Base-by-base conservation (phyloP, 768 basidiomycete species). In the Termitomyces titanicus region DNA sequence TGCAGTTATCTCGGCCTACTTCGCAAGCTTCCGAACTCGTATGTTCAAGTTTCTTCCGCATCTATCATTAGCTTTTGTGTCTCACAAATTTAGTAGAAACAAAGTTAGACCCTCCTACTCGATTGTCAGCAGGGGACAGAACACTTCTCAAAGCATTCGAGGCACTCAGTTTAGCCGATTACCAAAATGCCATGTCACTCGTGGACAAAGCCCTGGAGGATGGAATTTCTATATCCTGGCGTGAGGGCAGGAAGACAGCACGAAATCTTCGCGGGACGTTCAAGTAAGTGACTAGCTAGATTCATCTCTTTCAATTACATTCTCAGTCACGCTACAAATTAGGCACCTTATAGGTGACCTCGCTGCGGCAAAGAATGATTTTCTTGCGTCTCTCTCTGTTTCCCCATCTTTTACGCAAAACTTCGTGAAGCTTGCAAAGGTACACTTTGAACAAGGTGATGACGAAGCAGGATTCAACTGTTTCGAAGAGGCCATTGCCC, bases 351-450 rank as follows among this genome's bases (percentile, higher is more conserved):
- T 85, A 55, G 87, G 86, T 42, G 89, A 98, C 61, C 81, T 94
- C 31, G 68, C 75, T 3, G 89, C 86, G 6, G 94, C 95, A 40
- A 90, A 93, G 66, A 77, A 70, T 1, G 96, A 98, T 70, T 75
- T 98, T 35, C 80, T 88, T 43, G 83, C 86, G 62, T 88, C 88
- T 44, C 76, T 95, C 54, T 72, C 79, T 46, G 73, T 96, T 29
- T 69, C 75, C 54, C 89, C 80, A n/a, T 74, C 72, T 35, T 83
- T 85, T 61, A 93, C 92, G 0, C 97, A 98, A 71, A 89, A 84
- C 61, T 81, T 92, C 69, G 94, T 99, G 62, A 98, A 98, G 81
- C 85, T 98, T 58, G 97, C 96, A 15, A 92, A 88, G 62, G 94
- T 98, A 44, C 79, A 94, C 70, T 98, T 98, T 92, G 96, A 98